Conservation (phyloP, 2,329 filamentous ascomycete species). For the Penicillium sp. region DNA sequence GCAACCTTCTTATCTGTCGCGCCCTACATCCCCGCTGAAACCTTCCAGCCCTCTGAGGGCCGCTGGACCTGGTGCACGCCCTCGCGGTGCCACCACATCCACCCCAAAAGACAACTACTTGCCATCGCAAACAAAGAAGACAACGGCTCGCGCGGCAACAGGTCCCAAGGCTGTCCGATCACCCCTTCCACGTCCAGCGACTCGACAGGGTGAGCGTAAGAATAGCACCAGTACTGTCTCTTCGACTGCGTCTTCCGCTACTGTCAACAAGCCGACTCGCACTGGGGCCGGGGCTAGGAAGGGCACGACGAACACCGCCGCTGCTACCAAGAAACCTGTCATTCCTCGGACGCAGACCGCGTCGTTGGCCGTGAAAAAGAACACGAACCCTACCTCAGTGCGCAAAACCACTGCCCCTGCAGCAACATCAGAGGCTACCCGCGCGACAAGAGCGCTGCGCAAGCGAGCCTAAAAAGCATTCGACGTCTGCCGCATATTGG, state of each 20-base stretch:
- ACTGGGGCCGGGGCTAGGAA: slow-evolving; percentile 29
- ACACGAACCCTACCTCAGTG: slow-evolving; percentile 24
- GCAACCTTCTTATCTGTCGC: slow-evolving; percentile 51
- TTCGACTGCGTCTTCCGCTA: slow-evolving; percentile 37
- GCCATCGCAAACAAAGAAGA: slow-evolving; percentile 27
- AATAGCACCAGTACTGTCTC: slow-evolving; percentile 27
- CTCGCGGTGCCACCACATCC: slow-evolving; percentile 24
- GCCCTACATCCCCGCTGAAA: slow-evolving; percentile 60
- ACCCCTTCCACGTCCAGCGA: slow-evolving; percentile 33
- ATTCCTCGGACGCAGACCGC: slow-evolving; percentile 28
- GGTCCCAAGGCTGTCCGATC: slow-evolving; percentile 26
- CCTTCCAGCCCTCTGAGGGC: slow-evolving; percentile 39
- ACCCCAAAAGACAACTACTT: slow-evolving; percentile 25
- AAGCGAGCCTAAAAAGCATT: slow-evolving; percentile 31
- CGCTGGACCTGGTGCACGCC: slow-evolving; percentile 19
- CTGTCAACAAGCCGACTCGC: slow-evolving; percentile 31
- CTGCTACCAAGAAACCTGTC: slow-evolving; percentile 29
- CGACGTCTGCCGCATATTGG: background rate
- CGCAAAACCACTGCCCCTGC: slow-evolving; percentile 32
- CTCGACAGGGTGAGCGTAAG: slow-evolving; percentile 37
- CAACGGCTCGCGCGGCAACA: slow-evolving; percentile 28
- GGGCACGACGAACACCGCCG: slow-evolving; percentile 23
- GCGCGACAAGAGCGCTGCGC: slow-evolving; percentile 38
- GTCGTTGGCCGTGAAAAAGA: slow-evolving; percentile 34
- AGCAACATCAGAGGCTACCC: slow-evolving; percentile 26